These are phyloP conservation scores for Sisymbrium irio DNA, from an alignment of 345 rosid species.

Conservation along the genomic window DNA sequence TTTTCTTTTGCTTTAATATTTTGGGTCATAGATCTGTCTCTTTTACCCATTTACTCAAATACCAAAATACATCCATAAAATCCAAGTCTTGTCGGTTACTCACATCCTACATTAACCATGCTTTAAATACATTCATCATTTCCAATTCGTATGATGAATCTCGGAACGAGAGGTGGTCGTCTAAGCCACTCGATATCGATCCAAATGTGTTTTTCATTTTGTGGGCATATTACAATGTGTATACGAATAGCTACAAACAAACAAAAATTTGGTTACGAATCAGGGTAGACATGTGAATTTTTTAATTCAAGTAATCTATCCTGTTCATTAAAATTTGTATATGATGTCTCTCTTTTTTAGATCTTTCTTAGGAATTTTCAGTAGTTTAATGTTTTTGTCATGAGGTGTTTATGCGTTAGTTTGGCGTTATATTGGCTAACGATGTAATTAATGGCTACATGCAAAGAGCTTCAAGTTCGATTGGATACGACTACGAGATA, in stretches of 20 bases:
- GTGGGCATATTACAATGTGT: background rate
- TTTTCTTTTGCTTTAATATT: slow-evolving; percentile 18
- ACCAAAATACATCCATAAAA: slow-evolving; percentile 15
- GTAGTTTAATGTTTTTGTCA: background rate
- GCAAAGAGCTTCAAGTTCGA: background rate
- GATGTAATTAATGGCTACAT: background rate
- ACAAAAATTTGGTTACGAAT: background rate
- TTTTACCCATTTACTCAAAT: slow-evolving; percentile 28
- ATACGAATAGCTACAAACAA: background rate
- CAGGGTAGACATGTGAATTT: too few species aligned
- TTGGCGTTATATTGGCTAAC: background rate
- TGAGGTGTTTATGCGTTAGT: background rate
- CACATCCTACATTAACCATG: slow-evolving; percentile 6
- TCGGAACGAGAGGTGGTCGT: background rate
- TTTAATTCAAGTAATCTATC: background rate
- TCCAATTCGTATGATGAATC: background rate
- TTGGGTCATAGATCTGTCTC: slow-evolving; percentile 35
- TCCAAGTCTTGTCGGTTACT: slow-evolving; percentile 27
- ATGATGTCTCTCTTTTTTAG: background rate
- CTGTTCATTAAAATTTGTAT: background rate
- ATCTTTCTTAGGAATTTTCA: background rate
- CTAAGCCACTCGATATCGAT: background rate
- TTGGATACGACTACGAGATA: too few species aligned
- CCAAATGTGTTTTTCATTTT: background rate
- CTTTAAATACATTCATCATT: background rate